phyloP scores from a whole-genome alignment of 805 yeast species.

The Ogataea trehalophila region DNA sequence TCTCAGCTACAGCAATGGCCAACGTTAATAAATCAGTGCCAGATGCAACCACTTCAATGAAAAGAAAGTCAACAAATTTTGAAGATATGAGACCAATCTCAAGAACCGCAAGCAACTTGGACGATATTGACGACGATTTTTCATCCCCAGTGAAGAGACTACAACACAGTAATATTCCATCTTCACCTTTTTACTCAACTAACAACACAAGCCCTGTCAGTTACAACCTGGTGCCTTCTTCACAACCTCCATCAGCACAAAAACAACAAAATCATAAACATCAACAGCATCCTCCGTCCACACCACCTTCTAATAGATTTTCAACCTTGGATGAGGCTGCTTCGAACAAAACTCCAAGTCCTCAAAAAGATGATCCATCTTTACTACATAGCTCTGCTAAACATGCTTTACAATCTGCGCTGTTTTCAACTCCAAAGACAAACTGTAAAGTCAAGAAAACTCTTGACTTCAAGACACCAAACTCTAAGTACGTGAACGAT shows the following conservation, averaged over 20 bases:
- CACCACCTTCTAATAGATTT: slow-evolving; percentile 26
- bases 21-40: slow-evolving; percentile 8
- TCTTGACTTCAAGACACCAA: slow-evolving; percentile 29
- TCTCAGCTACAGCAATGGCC: slow-evolving; percentile 16
- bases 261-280: background rate
- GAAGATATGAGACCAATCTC: slow-evolving; percentile 8
- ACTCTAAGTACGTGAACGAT: slow-evolving; percentile 22
- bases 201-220: slow-evolving; percentile 15
- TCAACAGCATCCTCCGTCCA: slow-evolving; percentile 21
- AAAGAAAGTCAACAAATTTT: slow-evolving; percentile 20
- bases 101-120: slow-evolving; percentile 2
- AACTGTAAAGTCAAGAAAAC: slow-evolving; percentile 5
- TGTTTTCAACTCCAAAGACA: slow-evolving; percentile 31
- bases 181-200: slow-evolving; percentile 27
- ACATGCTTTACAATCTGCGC: slow-evolving; percentile 18
- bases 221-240: slow-evolving; percentile 8
- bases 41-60: slow-evolving; percentile 17
- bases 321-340: slow-evolving; percentile 15
- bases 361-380: slow-evolving; percentile 7
- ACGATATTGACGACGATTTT: slow-evolving; percentile 11
- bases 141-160: slow-evolving; percentile 26
- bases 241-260: slow-evolving; percentile 15
- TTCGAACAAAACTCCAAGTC: slow-evolving; percentile 15
- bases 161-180: slow-evolving; percentile 23
- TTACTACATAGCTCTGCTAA: slow-evolving; percentile 12